Base-by-base conservation (phyloP, 768 basidiomycete species). In the Sporobolomyces roseus region DNA sequence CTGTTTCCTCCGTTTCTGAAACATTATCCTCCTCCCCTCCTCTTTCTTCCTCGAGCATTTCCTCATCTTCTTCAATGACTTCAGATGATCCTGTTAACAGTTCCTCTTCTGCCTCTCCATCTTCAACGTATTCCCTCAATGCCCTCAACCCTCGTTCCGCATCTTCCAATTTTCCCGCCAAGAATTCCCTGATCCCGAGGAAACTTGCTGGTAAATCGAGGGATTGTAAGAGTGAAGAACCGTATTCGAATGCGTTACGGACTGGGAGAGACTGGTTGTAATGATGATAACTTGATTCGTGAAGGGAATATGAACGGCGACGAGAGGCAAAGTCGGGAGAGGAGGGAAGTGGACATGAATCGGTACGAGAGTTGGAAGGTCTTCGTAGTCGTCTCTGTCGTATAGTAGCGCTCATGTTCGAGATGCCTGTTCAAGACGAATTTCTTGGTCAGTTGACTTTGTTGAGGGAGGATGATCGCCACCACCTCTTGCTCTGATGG, bases 1-100 rank as follows among this genome's bases (percentile, higher is more conserved):
- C 35, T 0, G 43, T 63, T 32, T 36, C 50, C 5, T 33, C 59
- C 51, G 52, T 52, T 49, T 21, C 17, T 53, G 49, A 63, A 51
- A 2, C 56, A 45, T 36, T 48, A 65, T 72, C 63, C 30, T 72
- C 43, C 30, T 60, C 43, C 84, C 30, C 84, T n/a, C 19, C 32
- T 45, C 54, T 45, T 36, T 49, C 43, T 53, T 59, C 27, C n/a
- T 61, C 38, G 38, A 9, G 10, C 10, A 9, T 41, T 17, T 41
- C 38, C 38, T 41, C 38, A 9, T 41, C 38, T 17, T 41, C 25
- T 52, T 72, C 49, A 56, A 25, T 60, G 59, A 4, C 36, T 58
- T 38, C 27, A 38, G 23, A 12, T 4, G 4, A 19, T 9, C 33
- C 30, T 14, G n/a, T 9, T 5, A 45, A 5, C 17, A 66, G 41